Evolutionary conservation across 192 early-diverging fungal genomes (phyloP).

Genomic region (Coemansia sp.): DNA sequence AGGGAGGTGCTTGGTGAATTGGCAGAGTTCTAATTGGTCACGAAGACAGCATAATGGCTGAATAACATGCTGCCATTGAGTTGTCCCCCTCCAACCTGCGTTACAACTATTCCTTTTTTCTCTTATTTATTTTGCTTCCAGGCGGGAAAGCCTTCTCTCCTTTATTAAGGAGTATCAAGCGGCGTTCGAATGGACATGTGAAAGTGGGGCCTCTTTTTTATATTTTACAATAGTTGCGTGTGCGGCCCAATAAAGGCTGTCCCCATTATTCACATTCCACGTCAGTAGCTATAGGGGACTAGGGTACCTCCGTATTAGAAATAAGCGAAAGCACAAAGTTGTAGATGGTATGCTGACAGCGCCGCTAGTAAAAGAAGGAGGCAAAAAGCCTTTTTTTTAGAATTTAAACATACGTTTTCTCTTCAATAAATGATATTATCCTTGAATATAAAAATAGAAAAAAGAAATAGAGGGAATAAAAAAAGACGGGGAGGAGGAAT

Average conservation of each 20-base stretch:
- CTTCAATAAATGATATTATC: background rate
- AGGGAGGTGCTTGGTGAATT: background rate
- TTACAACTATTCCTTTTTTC: background rate
- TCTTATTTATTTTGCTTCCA: background rate
- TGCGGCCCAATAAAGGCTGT: background rate
- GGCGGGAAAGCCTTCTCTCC: background rate
- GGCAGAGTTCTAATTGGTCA: conserved; percentile 1
- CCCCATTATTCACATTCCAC: background rate
- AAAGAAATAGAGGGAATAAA: background rate
- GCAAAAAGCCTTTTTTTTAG: background rate
- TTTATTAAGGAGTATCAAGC: background rate
- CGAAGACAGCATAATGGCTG: conserved; percentile 1
- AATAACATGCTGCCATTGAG: conserved; percentile 8
- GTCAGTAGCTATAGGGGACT: background rate
- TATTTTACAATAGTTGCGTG: background rate
- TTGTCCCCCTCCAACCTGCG: background rate
- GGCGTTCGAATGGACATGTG: conserved; percentile 1
- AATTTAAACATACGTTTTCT: background rate
- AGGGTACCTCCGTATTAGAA: too few relatives aligned
- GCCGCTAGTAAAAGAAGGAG: too few relatives aligned
- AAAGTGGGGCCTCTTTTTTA: background rate
- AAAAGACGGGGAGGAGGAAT: background rate
- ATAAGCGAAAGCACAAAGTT: too few relatives aligned
- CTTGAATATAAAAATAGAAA: background rate
- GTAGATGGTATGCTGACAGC: too few relatives aligned